Conservation (phyloP, 176 grass and related monocot species). For the Oryza nivara region DNA sequence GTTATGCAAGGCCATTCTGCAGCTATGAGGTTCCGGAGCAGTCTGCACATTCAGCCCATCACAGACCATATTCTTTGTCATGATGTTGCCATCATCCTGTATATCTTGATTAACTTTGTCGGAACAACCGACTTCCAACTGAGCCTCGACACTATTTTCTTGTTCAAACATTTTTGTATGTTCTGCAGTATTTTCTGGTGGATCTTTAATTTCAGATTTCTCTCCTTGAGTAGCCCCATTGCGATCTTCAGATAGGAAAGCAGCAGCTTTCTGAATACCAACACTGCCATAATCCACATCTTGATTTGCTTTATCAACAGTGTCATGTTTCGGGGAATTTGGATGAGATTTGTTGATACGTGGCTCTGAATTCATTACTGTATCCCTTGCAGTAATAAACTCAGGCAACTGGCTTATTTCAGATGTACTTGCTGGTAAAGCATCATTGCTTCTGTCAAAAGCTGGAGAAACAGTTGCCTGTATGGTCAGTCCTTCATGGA, state of each 20-base stretch:
- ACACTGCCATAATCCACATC: slow-evolving; percentile 14
- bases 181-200: slow-evolving; percentile 11
- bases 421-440: slow-evolving; percentile 3
- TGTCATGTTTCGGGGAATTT: slow-evolving; percentile 32
- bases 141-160: not conserved
- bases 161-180: slow-evolving; percentile 14
- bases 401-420: not conserved
- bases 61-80: slow-evolving; percentile 27
- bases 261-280: not conserved
- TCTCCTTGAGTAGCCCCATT: slow-evolving; percentile 31
- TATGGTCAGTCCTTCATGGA: slow-evolving; percentile 13
- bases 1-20: slow-evolving; percentile 33
- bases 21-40: slow-evolving; percentile 15
- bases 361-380: slow-evolving; percentile 6
- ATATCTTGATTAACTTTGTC: slow-evolving; percentile 31
- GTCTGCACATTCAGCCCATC: slow-evolving; percentile 3
- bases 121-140: not conserved
- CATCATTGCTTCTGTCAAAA: slow-evolving; percentile 22
- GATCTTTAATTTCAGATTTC: slow-evolving; percentile 37
- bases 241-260: slow-evolving; percentile 27
- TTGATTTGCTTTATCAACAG: slow-evolving; percentile 34
- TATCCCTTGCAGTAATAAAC: slow-evolving; percentile 13
- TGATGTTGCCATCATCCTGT: slow-evolving; percentile 27
- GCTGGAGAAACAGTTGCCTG: slow-evolving; percentile 18
- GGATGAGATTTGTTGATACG: slow-evolving; percentile 15